These are phyloP conservation scores for Xylaria sp. DNA, from an alignment of 2,329 filamentous ascomycete species.

Conservation along the genomic window DNA sequence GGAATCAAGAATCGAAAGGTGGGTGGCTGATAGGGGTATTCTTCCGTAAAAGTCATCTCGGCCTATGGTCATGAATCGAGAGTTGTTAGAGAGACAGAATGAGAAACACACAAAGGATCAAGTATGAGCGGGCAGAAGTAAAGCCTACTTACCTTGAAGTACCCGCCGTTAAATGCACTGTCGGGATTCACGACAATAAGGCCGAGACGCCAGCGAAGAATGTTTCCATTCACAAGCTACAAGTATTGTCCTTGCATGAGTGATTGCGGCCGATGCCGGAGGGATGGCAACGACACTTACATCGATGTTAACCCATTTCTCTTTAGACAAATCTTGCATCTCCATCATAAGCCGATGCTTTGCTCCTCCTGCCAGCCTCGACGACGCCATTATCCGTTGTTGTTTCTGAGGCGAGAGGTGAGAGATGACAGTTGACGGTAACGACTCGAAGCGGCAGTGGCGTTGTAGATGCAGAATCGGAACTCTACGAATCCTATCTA, in stretches of 20 bases:
- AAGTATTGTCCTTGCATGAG: slow-evolving; percentile 14
- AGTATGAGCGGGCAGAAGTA: not conserved
- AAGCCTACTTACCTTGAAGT: slow-evolving; percentile 72
- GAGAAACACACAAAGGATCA: not conserved
- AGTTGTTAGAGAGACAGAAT: slow-evolving; percentile 9
- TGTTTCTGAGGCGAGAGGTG: slow-evolving; percentile 7
- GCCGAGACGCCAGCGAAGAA: slow-evolving; percentile 87
- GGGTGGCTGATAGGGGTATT: slow-evolving; percentile 91
- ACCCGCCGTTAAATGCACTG: slow-evolving; percentile 91
- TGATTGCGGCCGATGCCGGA: slow-evolving; percentile 26
- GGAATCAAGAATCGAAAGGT: slow-evolving; percentile 84
- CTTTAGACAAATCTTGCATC: slow-evolving; percentile 81
- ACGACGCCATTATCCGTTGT: slow-evolving; percentile 45
- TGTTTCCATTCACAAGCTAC: slow-evolving; percentile 81
- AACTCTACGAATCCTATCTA: not conserved
- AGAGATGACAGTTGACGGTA: slow-evolving; percentile 2
- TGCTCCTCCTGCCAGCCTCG: slow-evolving; percentile 57
- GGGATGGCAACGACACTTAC: slow-evolving; percentile 58
- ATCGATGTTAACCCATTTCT: slow-evolving; percentile 94
- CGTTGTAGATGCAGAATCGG: not conserved
- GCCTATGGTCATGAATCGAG: slow-evolving; percentile 59
- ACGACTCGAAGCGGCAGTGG: not conserved
- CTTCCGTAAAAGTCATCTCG: slow-evolving; percentile 85
- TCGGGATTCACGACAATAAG: slow-evolving; percentile 94
- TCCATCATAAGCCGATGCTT: slow-evolving; percentile 91